These are phyloP conservation scores for Debaryomyces sp. DNA, from an alignment of 1,139 yeast genomes.

Conservation along the genomic window DNA sequence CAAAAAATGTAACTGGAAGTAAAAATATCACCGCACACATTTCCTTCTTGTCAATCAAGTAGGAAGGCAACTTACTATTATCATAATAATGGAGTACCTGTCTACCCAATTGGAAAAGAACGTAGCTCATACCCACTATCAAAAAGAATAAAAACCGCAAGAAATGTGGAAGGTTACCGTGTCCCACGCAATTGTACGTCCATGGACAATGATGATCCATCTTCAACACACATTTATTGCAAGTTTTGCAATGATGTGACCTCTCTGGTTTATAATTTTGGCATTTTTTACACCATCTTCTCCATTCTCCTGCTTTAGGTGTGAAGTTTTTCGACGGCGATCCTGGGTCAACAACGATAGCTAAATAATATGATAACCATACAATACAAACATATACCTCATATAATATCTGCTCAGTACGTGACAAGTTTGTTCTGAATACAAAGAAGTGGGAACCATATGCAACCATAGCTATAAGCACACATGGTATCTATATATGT, in stretches of 20 bases:
- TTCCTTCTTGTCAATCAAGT: conserved; percentile 56
- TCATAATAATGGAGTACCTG: conserved; percentile 52
- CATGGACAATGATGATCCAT: conserved; percentile 98
- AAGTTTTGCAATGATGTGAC: conserved; percentile 83
- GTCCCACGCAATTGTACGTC: conserved; percentile 91
- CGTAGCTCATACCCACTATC: conserved; percentile 53
- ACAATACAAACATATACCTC: conserved; percentile 55
- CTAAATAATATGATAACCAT: conserved; percentile 70
- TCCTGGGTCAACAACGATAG: conserved; percentile 65
- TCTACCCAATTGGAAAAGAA: conserved; percentile 43
- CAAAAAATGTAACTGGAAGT: conserved; percentile 59
- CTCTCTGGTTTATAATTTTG: conserved; percentile 91
- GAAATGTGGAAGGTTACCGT: conserved; percentile 79
- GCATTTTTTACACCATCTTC: conserved; percentile 62
- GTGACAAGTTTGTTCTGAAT: conserved; percentile 46
- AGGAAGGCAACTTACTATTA: conserved; percentile 59
- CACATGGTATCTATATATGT: conserved; percentile 58
- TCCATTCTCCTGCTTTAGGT: conserved; percentile 35
- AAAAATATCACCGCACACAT: conserved; percentile 59
- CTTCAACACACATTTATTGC: conserved; percentile 68
- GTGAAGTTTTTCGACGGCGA: conserved; percentile 44
- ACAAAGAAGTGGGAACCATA: conserved; percentile 66
- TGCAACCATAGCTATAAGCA: conserved; percentile 63
- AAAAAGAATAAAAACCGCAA: conserved; percentile 77
- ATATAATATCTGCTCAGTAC: conserved; percentile 46